Conservation (phyloP, 306 rosid genomes). For the Crataegus laevigata region DNA sequence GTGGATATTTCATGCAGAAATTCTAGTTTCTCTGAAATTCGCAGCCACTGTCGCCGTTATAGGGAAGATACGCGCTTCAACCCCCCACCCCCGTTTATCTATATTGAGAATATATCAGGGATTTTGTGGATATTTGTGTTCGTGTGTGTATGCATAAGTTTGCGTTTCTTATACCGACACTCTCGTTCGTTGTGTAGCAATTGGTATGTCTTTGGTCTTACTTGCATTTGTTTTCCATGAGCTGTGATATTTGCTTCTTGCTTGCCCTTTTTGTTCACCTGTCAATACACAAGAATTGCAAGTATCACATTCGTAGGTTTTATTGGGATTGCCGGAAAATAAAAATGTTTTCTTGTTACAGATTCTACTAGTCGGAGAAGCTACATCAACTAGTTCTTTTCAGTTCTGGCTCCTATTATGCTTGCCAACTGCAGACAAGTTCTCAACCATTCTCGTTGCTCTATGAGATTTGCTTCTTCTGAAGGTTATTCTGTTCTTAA, state of each 20-base stretch:
- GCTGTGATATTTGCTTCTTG: conserved; percentile 39
- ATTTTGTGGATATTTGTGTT: too few relatives aligned
- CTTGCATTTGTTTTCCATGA: conserved; percentile 8
- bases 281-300: conserved; percentile 10
- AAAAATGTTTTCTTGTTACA: conserved; percentile 7
- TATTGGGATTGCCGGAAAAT: not conserved
- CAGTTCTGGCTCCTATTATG: conserved; percentile 2
- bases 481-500: conserved; percentile 32
- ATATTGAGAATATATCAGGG: too few relatives aligned
- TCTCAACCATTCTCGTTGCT: conserved; percentile 2
- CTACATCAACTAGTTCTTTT: conserved; percentile 14
- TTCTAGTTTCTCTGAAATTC: too few relatives aligned
- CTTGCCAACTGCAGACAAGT: conserved; percentile 3
- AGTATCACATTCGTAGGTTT: not conserved
- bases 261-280: conserved; percentile 12
- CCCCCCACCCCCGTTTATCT: too few relatives aligned
- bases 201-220: conserved; percentile 8
- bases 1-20: too few relatives aligned
- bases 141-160: not conserved
- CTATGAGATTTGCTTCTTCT: conserved; percentile 26
- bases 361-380: conserved; percentile 23
- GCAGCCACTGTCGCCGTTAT: too few relatives aligned
- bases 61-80: too few relatives aligned
- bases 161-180: not conserved
- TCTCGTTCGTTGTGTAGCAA: not conserved